Evolutionary conservation across 2,329 filamentous ascomycete genomes (phyloP).

Genomic region (Lachnellula cervina): DNA sequence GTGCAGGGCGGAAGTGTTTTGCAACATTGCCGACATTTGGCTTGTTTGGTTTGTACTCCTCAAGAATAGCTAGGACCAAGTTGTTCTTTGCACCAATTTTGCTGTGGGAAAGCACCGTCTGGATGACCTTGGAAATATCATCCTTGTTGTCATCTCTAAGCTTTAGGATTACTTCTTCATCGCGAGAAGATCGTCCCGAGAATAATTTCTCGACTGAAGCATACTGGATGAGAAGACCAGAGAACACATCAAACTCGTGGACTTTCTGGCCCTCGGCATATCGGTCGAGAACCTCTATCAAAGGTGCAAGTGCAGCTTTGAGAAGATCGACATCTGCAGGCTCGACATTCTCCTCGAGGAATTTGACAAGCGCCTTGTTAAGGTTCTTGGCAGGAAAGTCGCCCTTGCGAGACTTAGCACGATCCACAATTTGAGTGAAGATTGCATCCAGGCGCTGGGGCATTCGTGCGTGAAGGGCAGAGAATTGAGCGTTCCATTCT

Average conservation of each 20-base stretch:
- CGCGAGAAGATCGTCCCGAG: slow-evolving; percentile 75
- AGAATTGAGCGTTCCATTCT: slow-evolving; percentile 94
- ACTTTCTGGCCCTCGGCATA: slow-evolving; percentile 87
- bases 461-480: slow-evolving; percentile 95
- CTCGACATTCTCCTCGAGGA: slow-evolving; percentile 79
- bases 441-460: slow-evolving; percentile 83
- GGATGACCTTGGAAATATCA: slow-evolving; percentile 76
- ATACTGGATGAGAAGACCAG: slow-evolving; percentile 74
- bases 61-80: slow-evolving; percentile 82
- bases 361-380: slow-evolving; percentile 77
- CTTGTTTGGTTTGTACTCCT: slow-evolving; percentile 93
- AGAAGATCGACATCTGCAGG: slow-evolving; percentile 69
- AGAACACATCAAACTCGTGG: slow-evolving; percentile 82
- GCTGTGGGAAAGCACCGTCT: slow-evolving; percentile 89
- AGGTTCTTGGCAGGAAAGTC: slow-evolving; percentile 93
- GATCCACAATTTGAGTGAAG: slow-evolving; percentile 81
- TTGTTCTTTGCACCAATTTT: slow-evolving; percentile 92
- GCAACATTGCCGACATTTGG: slow-evolving; percentile 82
- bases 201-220: slow-evolving; percentile 81
- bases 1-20: slow-evolving; percentile 77
- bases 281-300: slow-evolving; percentile 70
- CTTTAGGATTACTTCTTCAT: slow-evolving; percentile 89
- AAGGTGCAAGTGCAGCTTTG: slow-evolving; percentile 66
- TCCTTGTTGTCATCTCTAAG: slow-evolving; percentile 97
- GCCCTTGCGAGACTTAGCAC: slow-evolving; percentile 66